Evolutionary conservation across 2,329 filamentous ascomycete genomes (phyloP), one percentile per base, ranked within the genome.

Genomic region (Trichoderma sp.): DNA sequence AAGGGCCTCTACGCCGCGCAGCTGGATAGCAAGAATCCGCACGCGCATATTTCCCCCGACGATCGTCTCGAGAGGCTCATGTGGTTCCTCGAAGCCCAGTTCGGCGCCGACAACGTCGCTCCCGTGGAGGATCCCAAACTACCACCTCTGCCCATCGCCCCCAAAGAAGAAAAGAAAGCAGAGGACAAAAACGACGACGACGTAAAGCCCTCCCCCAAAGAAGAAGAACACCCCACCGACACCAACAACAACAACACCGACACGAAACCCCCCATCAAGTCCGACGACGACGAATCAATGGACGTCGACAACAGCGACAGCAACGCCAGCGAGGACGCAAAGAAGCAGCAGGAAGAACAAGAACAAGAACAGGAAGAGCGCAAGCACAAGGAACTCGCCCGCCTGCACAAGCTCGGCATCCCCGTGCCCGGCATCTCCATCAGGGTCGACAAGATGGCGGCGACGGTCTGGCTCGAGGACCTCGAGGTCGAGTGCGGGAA

Each of bases 51-150:
- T 48, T 85, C 85, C 10, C 83, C 93, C 0, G 83, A 89, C 51
- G 92, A 96, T 71, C 90, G 92, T 47, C 87, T 98, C 47, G 86
- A 90, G 68, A 89, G 94, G 41, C 87, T 99, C 21, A 90, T 96
- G 78, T 91, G 97, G 87, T 97, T 99, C 81, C 88, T 99, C 15
- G 95, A 99, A 81, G 91, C 93, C 3, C 95, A 99, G 76, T 99
- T 99, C 74, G 95, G 95, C 67, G 83, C 87, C 39, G 89, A 95
- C 68, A 89, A 92, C 66, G 88, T 98, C 64, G 82, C 85, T 0
- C 93, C 94, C 5, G 90, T 98, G 69, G 84, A 88, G 45, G 80
- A 78, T 73, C 80, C 92, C 66, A 85, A 88, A 75, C 75, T 87
- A 2, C 80, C 81, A 0, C 68, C 78, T 7, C 71, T 79, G 34